Percentiles rank a stretch among this genome's conserved stretches.
These are phyloP conservation scores for Zychaea mexicana DNA, from an alignment of 371 early-diverging fungal genomes.

Conservation along the genomic window DNA sequence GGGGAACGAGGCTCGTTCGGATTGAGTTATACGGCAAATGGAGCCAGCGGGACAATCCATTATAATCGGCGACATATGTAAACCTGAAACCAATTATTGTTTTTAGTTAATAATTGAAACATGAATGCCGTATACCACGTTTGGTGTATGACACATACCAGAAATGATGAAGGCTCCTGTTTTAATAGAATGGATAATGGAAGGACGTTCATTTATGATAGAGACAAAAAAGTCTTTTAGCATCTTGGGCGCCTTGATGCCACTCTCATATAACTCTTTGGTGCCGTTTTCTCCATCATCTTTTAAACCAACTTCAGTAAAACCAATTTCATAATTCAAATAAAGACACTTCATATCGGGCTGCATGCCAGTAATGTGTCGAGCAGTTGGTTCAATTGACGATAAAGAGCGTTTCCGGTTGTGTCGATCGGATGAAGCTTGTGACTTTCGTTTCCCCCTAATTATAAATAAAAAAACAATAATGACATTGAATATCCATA, in stretches of 20 bases:
- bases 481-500: neutral
- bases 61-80: neutral
- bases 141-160: neutral
- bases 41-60: slow-evolving; percentile 1
- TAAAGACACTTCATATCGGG: slow-evolving; percentile 6
- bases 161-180: neutral
- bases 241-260: slow-evolving; percentile 2
- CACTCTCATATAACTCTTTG: slow-evolving; percentile 3
- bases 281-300: slow-evolving; percentile 10
- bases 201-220: neutral
- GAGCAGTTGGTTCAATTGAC: neutral
- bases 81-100: neutral
- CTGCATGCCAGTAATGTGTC: neutral
- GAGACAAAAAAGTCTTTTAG: neutral
- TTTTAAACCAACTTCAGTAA: slow-evolving; percentile 2
- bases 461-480: neutral
- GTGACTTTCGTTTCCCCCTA: neutral
- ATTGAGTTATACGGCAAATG: neutral
- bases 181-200: neutral
- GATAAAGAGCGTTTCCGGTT: neutral
- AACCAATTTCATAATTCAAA: slow-evolving; percentile 4
- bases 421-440: neutral
- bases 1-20: neutral
- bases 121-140: neutral
- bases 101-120: neutral